Conservation (phyloP, 352 stramenopile species). For the Hyaloperonospora brassicae region DNA sequence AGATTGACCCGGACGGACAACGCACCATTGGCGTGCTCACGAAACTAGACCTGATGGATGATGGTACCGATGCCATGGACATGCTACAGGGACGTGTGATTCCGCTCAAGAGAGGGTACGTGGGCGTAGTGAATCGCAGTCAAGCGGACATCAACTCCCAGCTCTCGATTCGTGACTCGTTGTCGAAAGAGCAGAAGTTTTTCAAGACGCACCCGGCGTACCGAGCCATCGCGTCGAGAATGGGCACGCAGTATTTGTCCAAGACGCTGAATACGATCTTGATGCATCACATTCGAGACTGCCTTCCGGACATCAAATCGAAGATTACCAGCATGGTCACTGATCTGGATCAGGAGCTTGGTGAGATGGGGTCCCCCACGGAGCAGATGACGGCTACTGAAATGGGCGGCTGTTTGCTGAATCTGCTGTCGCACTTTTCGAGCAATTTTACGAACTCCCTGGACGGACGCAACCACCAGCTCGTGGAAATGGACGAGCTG, state of each 20-base stretch:
- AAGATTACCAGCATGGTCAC: conserved; percentile 93
- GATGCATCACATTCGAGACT: conserved; percentile 99
- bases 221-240: conserved; percentile 86
- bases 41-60: conserved; percentile 99
- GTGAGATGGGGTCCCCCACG: conserved; percentile 89
- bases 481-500: conserved; percentile 87
- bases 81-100: conserved; percentile 96
- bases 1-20: conserved; percentile 88
- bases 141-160: conserved; percentile 97
- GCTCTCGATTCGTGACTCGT: conserved; percentile 91
- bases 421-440: conserved; percentile 90
- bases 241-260: conserved; percentile 93
- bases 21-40: conserved; percentile 99
- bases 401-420: conserved; percentile 91
- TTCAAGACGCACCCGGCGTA: conserved; percentile 97
- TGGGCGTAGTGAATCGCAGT: conserved; percentile 97
- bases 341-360: conserved; percentile 93
- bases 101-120: conserved; percentile 95
- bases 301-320: conserved; percentile 97
- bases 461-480: conserved; percentile 75
- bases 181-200: conserved; percentile 94
- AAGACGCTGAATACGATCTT: conserved; percentile 98
- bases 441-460: conserved; percentile 88
- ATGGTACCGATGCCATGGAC: conserved; percentile 95
- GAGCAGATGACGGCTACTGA: conserved; percentile 84